These are phyloP conservation scores for Rhamnella rubrinervis DNA, from an alignment of 331 rosid genomes.

Conservation along the genomic window DNA sequence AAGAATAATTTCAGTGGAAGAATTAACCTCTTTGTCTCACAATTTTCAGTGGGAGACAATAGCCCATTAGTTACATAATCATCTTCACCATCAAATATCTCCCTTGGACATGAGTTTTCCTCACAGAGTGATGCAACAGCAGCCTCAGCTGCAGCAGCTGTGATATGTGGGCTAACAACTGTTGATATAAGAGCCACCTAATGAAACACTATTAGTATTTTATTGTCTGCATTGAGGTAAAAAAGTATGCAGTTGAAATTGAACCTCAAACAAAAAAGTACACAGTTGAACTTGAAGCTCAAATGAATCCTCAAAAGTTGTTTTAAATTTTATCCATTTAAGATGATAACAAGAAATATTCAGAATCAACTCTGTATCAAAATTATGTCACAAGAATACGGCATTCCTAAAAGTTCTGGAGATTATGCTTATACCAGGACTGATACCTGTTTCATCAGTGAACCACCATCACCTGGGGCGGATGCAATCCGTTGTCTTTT, in stretches of 20 bases:
- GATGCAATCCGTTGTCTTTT: conserved; percentile 58
- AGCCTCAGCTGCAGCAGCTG: conserved; percentile 88
- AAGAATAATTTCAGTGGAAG: conserved; percentile 6
- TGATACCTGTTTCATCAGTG: conserved; percentile 75
- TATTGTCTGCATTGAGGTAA: conserved; percentile 9
- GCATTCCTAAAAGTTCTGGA: conserved; percentile 7
- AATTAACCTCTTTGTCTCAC: conserved; percentile 56
- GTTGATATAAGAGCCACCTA: conserved; percentile 80
- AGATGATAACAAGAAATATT: neutral
- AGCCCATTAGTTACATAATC: conserved; percentile 37
- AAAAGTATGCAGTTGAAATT: neutral
- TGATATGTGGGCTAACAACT: conserved; percentile 72
- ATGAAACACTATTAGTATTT: conserved; percentile 22
- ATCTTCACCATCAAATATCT: conserved; percentile 62
- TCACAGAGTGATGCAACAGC: conserved; percentile 70
- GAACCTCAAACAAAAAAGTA: conserved; percentile 1
- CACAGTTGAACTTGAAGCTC: neutral
- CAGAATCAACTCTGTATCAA: neutral
- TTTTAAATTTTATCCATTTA: neutral
- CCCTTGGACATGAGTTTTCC: conserved; percentile 66
- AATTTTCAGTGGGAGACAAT: conserved; percentile 25
- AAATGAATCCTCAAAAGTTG: conserved; percentile 1
- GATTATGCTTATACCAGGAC: neutral
- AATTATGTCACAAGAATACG: neutral
- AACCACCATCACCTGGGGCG: conserved; percentile 57